phyloP scores from a whole-genome alignment of 2,329 filamentous ascomycete species.

The Pseudomassariella vexata region DNA sequence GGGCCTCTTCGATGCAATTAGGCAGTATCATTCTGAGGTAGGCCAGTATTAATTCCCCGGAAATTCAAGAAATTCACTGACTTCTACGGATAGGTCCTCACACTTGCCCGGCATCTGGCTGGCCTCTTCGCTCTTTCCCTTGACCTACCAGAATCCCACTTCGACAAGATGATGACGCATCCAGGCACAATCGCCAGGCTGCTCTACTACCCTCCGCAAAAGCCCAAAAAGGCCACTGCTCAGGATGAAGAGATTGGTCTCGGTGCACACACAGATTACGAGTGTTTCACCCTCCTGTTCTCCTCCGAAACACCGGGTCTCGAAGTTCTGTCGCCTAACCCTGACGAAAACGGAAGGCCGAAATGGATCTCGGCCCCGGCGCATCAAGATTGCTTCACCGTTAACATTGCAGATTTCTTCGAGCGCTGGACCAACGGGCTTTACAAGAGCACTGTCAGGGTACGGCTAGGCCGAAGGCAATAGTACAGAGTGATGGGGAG shows the following conservation, averaged over 20 bases:
- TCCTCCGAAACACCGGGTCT: conserved; percentile 5
- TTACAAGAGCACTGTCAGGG: background rate
- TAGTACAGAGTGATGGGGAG: too few relatives aligned
- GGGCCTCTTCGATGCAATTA: too few relatives aligned
- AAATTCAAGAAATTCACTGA: too few relatives aligned
- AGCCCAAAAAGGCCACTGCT: too few relatives aligned
- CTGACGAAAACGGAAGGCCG: background rate
- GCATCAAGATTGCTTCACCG: background rate
- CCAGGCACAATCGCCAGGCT: conserved; percentile 6
- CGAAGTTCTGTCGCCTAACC: conserved; percentile 7
- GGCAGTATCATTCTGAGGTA: too few relatives aligned
- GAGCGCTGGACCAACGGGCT: conserved; percentile 1
- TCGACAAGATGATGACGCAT: conserved; percentile 23
- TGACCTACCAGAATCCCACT: conserved; percentile 10
- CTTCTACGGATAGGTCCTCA: background rate
- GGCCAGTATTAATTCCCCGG: too few relatives aligned
- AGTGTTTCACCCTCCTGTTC: conserved; percentile 8
- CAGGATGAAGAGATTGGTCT: conserved; percentile 3
- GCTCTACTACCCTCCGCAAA: conserved; percentile 8
- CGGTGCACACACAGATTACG: conserved; percentile 8
- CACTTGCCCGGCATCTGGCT: background rate
- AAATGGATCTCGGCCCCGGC: background rate
- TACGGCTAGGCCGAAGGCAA: too few relatives aligned
- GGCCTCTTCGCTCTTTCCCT: conserved; percentile 25
- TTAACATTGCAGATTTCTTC: background rate